Evolutionary conservation across 2,329 filamentous ascomycete species (phyloP).

Genomic region (Fragosphaeria purpurea): DNA sequence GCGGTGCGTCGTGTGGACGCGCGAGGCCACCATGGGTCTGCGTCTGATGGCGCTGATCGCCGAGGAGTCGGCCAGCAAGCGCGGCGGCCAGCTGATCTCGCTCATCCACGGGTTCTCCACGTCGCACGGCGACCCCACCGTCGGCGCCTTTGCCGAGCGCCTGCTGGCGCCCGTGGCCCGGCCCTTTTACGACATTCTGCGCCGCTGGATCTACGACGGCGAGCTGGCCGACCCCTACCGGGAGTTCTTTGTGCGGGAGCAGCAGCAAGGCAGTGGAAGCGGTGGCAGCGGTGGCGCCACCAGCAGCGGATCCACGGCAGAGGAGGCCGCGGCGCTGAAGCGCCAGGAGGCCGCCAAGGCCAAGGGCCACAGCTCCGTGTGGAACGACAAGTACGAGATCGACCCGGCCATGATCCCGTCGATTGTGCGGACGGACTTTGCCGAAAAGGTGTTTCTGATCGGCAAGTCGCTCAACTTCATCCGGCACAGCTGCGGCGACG

Average conservation of each 20-base stretch:
- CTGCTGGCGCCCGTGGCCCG: conserved; percentile 77
- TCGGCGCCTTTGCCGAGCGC: conserved; percentile 84
- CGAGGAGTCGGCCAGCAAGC: conserved; percentile 70
- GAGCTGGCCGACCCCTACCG: conserved; percentile 92
- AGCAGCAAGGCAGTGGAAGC: conserved; percentile 22
- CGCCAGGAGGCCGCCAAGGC: conserved; percentile 30
- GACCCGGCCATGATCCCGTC: conserved; percentile 79
- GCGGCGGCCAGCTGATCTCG: conserved; percentile 85
- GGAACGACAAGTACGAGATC: conserved; percentile 95
- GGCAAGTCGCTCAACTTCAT: conserved; percentile 98
- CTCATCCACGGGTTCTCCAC: conserved; percentile 89
- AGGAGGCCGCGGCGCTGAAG: conserved; percentile 28
- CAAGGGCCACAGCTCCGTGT: conserved; percentile 74
- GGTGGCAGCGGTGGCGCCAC: conserved; percentile 31
- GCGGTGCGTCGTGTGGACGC: conserved; percentile 91
- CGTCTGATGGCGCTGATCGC: conserved; percentile 90
- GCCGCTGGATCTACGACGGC: conserved; percentile 96
- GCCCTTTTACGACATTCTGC: conserved; percentile 93
- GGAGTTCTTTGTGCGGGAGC: conserved; percentile 92
- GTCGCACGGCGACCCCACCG: conserved; percentile 90
- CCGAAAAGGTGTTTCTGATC: conserved; percentile 92
- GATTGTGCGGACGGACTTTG: conserved; percentile 88
- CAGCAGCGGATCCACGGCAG: no score
- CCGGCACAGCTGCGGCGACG: conserved; percentile 86
- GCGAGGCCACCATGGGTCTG: conserved; percentile 91